Percentiles rank a stretch among this genome's conserved stretches.
Evolutionary conservation across 305 asterid genomes (phyloP).

Genomic region (Ajuga reptans): DNA sequence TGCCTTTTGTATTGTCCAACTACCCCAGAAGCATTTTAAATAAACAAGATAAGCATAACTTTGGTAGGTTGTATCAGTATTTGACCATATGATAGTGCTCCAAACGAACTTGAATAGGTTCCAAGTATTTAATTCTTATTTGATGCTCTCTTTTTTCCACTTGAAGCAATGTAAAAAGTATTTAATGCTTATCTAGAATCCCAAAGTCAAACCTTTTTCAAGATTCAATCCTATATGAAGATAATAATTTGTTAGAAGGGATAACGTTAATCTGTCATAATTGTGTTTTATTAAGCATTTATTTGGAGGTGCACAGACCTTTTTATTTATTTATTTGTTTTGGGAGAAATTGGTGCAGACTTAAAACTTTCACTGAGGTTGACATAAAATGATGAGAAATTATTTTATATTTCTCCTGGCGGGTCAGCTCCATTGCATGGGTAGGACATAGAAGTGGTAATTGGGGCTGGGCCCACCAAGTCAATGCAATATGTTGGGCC

Average conservation of each 20-base stretch:
- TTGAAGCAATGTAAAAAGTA: constrained; percentile 14
- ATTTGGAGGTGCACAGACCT: not conserved
- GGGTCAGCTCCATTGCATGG: no score
- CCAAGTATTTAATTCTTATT: constrained; percentile 17
- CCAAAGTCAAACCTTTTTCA: constrained; percentile 28
- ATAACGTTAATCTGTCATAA: constrained; percentile 18
- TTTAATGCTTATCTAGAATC: constrained; percentile 27
- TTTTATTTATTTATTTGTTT: no score
- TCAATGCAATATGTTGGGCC: no score
- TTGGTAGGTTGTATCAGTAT: not conserved
- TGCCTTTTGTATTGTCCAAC: constrained; percentile 21
- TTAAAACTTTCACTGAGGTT: no score
- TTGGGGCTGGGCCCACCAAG: no score
- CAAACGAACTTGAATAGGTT: constrained; percentile 9
- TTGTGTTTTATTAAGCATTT: constrained; percentile 7
- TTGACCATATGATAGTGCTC: constrained; percentile 26
- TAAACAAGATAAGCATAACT: constrained; percentile 28
- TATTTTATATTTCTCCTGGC: no score
- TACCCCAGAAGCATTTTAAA: constrained; percentile 10
- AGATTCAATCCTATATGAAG: not conserved
- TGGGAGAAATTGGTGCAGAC: no score
- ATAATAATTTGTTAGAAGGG: not conserved
- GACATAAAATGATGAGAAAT: no score
- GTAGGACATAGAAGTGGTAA: no score
- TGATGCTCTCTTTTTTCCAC: constrained; percentile 26